Conservation (phyloP, 306 rosid genomes). For the Hippophae tibetana region DNA sequence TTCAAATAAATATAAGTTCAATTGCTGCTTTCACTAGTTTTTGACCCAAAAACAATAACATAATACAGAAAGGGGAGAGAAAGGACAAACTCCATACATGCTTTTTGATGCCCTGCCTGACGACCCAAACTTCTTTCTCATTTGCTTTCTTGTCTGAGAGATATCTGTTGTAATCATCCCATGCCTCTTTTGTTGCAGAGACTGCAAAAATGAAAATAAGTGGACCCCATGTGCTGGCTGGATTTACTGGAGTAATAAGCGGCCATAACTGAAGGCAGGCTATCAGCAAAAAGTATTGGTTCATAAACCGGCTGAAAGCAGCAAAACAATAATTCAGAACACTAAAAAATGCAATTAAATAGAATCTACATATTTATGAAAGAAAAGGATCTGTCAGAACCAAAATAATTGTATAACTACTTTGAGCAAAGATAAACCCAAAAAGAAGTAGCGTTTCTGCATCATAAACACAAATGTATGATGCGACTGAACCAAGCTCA, state of each 20-base stretch:
- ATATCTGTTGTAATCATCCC: constrained; percentile 97
- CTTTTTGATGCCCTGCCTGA: constrained; percentile 66
- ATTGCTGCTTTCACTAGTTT: background rate
- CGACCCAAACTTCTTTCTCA: constrained; percentile 93
- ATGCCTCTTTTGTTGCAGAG: constrained; percentile 95
- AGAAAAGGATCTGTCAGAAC: background rate
- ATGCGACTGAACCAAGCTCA: too few relatives aligned
- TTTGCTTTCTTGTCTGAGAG: constrained; percentile 95
- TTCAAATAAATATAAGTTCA: background rate
- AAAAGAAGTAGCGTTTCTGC: too few relatives aligned
- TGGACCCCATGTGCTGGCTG: constrained; percentile 99
- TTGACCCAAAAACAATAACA: constrained; percentile 2
- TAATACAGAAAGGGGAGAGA: background rate
- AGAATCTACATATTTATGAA: background rate
- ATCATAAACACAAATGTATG: too few relatives aligned
- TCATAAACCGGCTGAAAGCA: constrained; percentile 94
- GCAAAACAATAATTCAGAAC: constrained; percentile 12
- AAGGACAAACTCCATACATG: constrained; percentile 39
- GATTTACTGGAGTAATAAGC: constrained; percentile 96
- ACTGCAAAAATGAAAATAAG: constrained; percentile 96
- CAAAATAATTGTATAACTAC: too few relatives aligned
- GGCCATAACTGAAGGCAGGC: constrained; percentile 99
- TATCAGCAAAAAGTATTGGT: constrained; percentile 94
- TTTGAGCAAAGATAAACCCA: too few relatives aligned
- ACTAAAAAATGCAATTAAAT: background rate